Evolutionary conservation across 768 basidiomycete species (phyloP), one percentile per base, ranked within the genome.

Genomic region (Tylopilus cervinicoccineus): DNA sequence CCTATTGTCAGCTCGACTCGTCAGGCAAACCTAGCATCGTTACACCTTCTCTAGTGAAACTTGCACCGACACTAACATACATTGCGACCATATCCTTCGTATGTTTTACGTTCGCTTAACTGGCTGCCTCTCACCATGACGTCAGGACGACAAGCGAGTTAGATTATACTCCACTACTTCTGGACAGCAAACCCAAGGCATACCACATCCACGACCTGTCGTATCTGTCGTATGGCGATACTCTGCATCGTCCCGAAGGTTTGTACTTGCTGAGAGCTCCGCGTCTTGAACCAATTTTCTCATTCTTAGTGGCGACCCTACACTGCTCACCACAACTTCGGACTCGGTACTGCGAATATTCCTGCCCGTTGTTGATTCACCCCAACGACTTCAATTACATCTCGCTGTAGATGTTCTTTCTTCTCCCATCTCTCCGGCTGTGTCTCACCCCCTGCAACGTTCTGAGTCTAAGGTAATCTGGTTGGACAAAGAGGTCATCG

Each of bases 301-400:
- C 16, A 37, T 55, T 32, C 34, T 26, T 54, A 89, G 88, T 34
- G 83, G 86, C 58, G 87, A 90, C 61, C 72, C 85, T 2, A 81
- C 86, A 46, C 73, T 95, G 4, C 93, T 88, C 63, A 93, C 91
- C 29, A 77, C 89, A 51, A 91, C 93, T 13, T 79, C 81, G 22
- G 88, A 93, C 58, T 80, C 88, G 1, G 86, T 85, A 5, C 64
- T 95, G 29, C 83, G 93, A 20, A 81, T 96, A 59, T 94, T 90
- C 65, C 71, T 88, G 28, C 90, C 93, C 6, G 89, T 96, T 12
- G 70, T 96, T 38, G 93, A 96, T 64, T 81, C 84, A 14, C 91
- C 92, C 12, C 81, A 83, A 53, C 78, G 81, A 61, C 75, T 96
- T 33, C 93, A 95, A 64, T 77, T 96, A 5, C 91, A 93, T 60